Conservation (phyloP, 1,284 basidiomycete genomes). For the Gomphus bonarii region DNA sequence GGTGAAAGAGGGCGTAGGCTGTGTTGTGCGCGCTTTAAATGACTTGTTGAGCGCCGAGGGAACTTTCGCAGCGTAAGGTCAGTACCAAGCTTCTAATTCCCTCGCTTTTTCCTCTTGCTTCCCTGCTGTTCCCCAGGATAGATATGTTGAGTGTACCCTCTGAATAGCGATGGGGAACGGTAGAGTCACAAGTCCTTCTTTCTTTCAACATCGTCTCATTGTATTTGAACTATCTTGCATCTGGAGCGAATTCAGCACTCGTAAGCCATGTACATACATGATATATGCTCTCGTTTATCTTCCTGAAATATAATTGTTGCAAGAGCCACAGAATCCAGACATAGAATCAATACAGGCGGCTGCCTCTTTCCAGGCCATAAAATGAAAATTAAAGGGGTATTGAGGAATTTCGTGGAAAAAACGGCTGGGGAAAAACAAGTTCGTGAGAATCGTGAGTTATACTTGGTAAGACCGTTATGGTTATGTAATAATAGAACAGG, state of each 20-base stretch:
- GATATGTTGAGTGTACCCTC: background rate
- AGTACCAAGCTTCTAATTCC: background rate
- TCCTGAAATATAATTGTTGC: background rate
- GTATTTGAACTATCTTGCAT: background rate
- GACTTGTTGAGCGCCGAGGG: conserved; percentile 26
- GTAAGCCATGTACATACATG: background rate
- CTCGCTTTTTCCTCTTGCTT: background rate
- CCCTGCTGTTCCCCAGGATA: background rate
- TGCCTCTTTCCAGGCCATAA: too few species aligned
- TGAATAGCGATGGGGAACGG: background rate
- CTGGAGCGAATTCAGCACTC: background rate
- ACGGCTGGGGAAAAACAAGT: too few species aligned
- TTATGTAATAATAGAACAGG: background rate
- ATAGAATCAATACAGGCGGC: too few species aligned
- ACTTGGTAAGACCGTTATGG: too few species aligned
- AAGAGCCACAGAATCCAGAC: too few species aligned
- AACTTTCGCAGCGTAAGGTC: background rate
- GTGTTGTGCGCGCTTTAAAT: conserved; percentile 43
- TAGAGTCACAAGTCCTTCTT: background rate
- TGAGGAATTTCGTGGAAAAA: too few species aligned
- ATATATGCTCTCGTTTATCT: background rate
- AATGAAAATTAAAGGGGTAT: too few species aligned
- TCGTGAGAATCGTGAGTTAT: too few species aligned
- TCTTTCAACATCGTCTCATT: background rate
- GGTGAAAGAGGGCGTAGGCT: conserved; percentile 30